Conservation (phyloP, 371 early-diverging fungal species). For the Saksenaea vasiformis region DNA sequence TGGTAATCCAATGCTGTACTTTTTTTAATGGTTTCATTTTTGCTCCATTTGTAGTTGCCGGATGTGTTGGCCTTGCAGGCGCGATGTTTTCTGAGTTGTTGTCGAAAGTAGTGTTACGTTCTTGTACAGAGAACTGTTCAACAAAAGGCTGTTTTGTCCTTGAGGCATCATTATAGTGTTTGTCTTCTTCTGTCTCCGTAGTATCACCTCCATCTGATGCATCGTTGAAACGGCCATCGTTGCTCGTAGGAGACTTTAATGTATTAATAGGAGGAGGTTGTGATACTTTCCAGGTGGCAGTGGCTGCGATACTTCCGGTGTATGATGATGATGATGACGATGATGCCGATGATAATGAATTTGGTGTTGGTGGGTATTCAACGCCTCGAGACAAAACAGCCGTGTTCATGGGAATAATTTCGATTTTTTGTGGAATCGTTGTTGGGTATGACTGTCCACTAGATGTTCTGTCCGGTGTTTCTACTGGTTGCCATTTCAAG, state of each 20-base stretch:
- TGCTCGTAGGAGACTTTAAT: background rate
- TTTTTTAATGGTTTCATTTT: slow-evolving; percentile 29
- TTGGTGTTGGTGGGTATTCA: slow-evolving; percentile 2
- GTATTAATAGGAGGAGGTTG: background rate
- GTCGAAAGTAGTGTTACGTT: background rate
- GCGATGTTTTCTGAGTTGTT: slow-evolving; percentile 3
- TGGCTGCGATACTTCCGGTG: background rate
- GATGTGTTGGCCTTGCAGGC: background rate
- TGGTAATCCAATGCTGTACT: slow-evolving; percentile 25
- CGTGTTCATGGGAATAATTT: slow-evolving; percentile 4
- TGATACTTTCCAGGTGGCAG: background rate
- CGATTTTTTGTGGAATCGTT: background rate
- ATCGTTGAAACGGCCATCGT: slow-evolving; percentile 6
- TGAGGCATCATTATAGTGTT: background rate
- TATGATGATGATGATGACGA: slow-evolving; percentile 1
- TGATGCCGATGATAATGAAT: background rate
- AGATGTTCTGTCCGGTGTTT: slow-evolving; percentile 32
- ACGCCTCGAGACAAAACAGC: background rate
- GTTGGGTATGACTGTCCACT: slow-evolving; percentile 5
- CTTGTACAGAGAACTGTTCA: background rate
- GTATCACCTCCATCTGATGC: slow-evolving; percentile 7
- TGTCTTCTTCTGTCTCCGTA: slow-evolving; percentile 12
- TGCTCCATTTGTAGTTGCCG: background rate
- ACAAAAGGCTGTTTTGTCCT: background rate
- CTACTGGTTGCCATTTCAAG: slow-evolving; percentile 37